phyloP scores from a whole-genome alignment of 164 flowering plant species.

The Stephania japonica region DNA sequence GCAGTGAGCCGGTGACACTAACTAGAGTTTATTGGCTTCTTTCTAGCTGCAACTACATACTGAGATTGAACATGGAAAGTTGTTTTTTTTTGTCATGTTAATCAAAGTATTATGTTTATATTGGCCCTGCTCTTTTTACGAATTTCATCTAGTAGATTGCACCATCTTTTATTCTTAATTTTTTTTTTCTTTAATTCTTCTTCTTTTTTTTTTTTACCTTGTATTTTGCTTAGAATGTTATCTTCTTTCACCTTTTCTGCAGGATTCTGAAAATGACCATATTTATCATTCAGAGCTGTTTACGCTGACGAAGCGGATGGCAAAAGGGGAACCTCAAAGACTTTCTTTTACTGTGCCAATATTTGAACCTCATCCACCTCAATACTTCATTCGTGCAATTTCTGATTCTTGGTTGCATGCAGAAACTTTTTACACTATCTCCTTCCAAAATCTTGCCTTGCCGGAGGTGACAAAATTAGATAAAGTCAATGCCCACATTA shows the following conservation, averaged over 20 bases:
- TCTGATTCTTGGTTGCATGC: slow-evolving; percentile 97
- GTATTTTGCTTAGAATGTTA: no score
- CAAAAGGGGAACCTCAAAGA: slow-evolving; percentile 80
- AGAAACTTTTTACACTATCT: slow-evolving; percentile 75
- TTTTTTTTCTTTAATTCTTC: no score
- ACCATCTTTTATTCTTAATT: not conserved
- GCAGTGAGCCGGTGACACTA: no score
- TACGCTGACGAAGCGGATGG: slow-evolving; percentile 73
- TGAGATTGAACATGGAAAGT: no score
- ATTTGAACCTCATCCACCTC: slow-evolving; percentile 99
- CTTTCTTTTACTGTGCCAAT: slow-evolving; percentile 92
- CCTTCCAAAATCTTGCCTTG: slow-evolving; percentile 78
- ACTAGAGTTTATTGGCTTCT: not conserved
- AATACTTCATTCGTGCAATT: slow-evolving; percentile 85
- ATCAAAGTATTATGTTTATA: not conserved
- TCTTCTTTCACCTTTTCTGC: slow-evolving; percentile 9
- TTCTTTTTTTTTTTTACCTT: no score
- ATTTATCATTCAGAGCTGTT: slow-evolving; percentile 96
- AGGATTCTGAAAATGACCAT: slow-evolving; percentile 97
- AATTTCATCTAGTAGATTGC: not conserved
- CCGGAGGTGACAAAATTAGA: slow-evolving; percentile 61
- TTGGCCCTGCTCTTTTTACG: not conserved
- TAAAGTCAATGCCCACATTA: not conserved
- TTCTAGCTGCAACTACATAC: no score
- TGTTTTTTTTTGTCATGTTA: not conserved